Conservation (phyloP, 1,139 yeast species). For the Trichomonascaceae sp. region DNA sequence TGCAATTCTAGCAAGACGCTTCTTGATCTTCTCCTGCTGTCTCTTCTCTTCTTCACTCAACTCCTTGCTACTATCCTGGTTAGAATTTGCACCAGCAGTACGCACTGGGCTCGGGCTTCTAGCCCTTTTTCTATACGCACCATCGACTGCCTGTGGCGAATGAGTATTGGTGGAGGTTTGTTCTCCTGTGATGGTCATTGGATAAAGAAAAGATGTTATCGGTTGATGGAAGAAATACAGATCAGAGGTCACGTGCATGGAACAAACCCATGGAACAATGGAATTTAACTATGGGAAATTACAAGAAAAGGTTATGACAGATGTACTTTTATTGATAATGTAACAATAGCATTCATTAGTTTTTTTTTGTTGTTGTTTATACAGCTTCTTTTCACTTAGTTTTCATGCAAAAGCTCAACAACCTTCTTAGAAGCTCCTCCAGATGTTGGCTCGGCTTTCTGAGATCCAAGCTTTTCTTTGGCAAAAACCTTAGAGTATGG, state of each 20-base stretch:
- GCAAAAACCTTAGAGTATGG: slow-evolving; percentile 98
- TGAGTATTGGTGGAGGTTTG: not conserved
- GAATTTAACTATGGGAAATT: too few species aligned
- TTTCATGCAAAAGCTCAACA: slow-evolving; percentile 19
- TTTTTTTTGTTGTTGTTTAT: not conserved
- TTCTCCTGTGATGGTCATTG: not conserved
- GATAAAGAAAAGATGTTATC: not conserved
- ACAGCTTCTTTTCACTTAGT: slow-evolving; percentile 13
- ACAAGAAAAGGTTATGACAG: too few species aligned
- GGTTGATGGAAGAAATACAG: not conserved
- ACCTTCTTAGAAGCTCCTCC: slow-evolving; percentile 26
- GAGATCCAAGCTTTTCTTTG: slow-evolving; percentile 84
- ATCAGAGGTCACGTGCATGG: not conserved
- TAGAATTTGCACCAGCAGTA: not conserved
- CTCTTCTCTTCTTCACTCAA: slow-evolving; percentile 14
- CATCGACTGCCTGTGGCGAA: not conserved
- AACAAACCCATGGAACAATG: too few species aligned
- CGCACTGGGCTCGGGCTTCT: not conserved
- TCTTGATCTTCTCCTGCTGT: slow-evolving; percentile 27
- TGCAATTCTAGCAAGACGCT: slow-evolving; percentile 33
- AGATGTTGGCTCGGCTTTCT: slow-evolving; percentile 64
- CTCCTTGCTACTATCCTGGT: not conserved
- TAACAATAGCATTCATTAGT: not conserved
- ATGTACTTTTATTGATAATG: not conserved
- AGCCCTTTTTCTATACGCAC: not conserved